Base-by-base conservation (phyloP, 768 basidiomycete species). In the Crepidotus variabilis region DNA sequence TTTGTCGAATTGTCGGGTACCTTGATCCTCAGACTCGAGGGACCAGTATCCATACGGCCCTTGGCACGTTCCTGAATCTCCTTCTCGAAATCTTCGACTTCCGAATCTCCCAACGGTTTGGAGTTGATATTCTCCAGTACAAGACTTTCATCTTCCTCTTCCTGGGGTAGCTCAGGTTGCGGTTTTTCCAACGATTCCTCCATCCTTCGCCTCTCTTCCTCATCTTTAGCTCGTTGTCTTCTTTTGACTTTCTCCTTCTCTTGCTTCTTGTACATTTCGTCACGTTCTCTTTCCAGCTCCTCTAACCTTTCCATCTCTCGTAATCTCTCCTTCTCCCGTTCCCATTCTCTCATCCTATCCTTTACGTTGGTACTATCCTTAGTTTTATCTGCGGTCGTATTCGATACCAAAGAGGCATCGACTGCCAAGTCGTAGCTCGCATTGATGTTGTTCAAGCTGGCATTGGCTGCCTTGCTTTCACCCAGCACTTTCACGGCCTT, bases 271-370 rank as follows among this genome's bases (percentile, higher is more conserved):
- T 67, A 72, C 64, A 70, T 68, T 57, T 69, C 76, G 64, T 78
- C 79, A 46, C 73, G 72, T 63, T 83, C 81, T 57, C 72, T 71
- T 68, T 81, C 75, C 55, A 80, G 61, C 64, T 89, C 87, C 65
- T 84, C 78, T 63, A 87, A 57, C 57, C 76, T 74, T 57, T 78
- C 79, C 77, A 88, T 85, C 75, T 89, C 87, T 61, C 88, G 77
- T 65, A 90, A 69, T 57, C 87, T 74, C 69, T 85, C 78, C 34
- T 81, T 78, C 68, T 90, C 88, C 43, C 83, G 74, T 65, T 91
- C 88, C 88, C 89, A 91, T 61, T 90, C 88, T 60, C 76, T 76
- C 61, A 90, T 85, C 10, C 89, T 76, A 56, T 88, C 81, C 56
- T 78, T 79, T 16, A 79, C 80, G 53, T 70, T 74, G 47, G 79